phyloP scores from a whole-genome alignment of 2,329 filamentous ascomycete genomes.

The Fusarium humuli region DNA sequence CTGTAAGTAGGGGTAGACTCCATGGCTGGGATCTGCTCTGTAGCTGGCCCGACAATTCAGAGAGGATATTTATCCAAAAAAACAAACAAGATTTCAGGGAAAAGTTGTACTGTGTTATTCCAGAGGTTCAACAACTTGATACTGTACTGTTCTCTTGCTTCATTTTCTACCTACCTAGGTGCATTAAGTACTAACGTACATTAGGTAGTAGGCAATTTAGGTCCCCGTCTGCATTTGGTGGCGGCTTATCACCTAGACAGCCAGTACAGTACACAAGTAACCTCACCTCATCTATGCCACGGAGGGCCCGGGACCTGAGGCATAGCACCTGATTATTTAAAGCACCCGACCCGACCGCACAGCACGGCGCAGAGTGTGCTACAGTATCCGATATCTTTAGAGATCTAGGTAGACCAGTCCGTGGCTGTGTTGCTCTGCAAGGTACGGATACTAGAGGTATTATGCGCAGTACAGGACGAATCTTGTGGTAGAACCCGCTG shows the following conservation, averaged over 20 bases:
- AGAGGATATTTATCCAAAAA: not conserved
- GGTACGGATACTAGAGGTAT: not conserved
- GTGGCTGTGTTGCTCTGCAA: slow-evolving; percentile 27
- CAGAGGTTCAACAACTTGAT: not conserved
- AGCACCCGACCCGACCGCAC: not conserved
- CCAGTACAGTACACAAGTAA: not conserved
- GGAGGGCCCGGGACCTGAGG: slow-evolving; percentile 25
- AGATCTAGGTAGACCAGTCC: not conserved
- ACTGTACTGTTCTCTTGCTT: not conserved
- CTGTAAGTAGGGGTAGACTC: slow-evolving; percentile 4
- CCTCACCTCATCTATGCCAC: slow-evolving; percentile 3
- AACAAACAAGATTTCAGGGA: not conserved
- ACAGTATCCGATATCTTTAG: not conserved
- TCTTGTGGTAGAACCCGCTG: slow-evolving; percentile 1
- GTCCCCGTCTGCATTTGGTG: slow-evolving; percentile 20
- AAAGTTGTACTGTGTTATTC: slow-evolving; percentile 21
- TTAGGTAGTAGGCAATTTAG: slow-evolving; percentile 1
- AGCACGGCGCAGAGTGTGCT: not conserved
- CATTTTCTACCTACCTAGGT: not conserved
- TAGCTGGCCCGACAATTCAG: not conserved
- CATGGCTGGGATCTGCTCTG: not conserved
- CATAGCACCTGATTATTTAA: slow-evolving; percentile 6
- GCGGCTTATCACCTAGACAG: slow-evolving; percentile 18
- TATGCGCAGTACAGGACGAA: not conserved
- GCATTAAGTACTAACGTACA: not conserved